Base-by-base conservation (phyloP, 2,329 filamentous ascomycete genomes). In the Colletotrichum trifolii region DNA sequence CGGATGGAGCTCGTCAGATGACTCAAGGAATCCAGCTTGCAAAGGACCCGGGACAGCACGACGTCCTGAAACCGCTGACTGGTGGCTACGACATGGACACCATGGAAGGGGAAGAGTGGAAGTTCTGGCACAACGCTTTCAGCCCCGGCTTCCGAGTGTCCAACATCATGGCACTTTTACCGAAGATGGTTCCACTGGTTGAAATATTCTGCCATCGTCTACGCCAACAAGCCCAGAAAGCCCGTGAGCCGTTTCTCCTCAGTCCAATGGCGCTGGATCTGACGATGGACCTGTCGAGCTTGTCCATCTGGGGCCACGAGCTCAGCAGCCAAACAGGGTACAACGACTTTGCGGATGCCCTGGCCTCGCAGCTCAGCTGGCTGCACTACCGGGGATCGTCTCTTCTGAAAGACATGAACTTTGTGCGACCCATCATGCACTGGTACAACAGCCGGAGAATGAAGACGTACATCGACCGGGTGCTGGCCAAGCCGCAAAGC, bases 171-270 rank as follows among this genome's bases (percentile, higher is more conserved):
- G 73, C 74, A 3, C 70, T 76, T 47, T 70, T 78, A 1, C 75
- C 77, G 2, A 75, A 75, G n/a, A 71, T 80, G 11, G 57, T 80
- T 2, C 73, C 78, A 40, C 78, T 81, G 58, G 73, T 74, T 0
- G 70, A 71, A 6, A 73, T 76, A 7, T 81, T 81, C 13, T 53
- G 49, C 15, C 35, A 54, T 8, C 49, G 48, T 3, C 57, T 60
- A 34, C 69, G 69, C 42, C 49, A 66, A 5, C 56, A 69, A 11
- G 73, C 75, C 3, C 73, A 73, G 64, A 68, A 39, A 64, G 70
- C 42, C 70, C 71, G 9, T 57, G 68, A 48, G 74, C 72, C 74
- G 69, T 73, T 35, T 4, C 34, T 35, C 13, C 25, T 49, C 1
- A 48, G 43, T 25, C 55, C 46, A 7, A 49, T 50, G 55, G 55